These are phyloP conservation scores for Tetrapisispora arboricola DNA, from an alignment of 805 yeast genomes.

Conservation along the genomic window DNA sequence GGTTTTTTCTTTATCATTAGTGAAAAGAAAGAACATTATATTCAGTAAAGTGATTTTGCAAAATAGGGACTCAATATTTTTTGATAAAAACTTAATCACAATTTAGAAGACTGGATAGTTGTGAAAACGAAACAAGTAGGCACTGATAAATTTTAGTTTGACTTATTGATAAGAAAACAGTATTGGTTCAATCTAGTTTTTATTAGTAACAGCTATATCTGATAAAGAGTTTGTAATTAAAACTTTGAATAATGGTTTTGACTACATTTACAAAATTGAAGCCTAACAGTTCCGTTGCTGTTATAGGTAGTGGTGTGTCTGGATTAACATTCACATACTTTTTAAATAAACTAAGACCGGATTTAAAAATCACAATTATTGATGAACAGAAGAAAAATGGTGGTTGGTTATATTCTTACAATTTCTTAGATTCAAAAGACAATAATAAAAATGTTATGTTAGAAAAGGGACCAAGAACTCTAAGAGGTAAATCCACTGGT, in stretches of 20 bases:
- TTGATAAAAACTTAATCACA: no score
- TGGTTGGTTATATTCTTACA: conserved; percentile 65
- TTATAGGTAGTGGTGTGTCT: conserved; percentile 82
- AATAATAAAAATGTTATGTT: conserved; percentile 24
- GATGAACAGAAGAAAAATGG: conserved; percentile 53
- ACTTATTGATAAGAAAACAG: no score
- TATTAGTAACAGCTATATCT: no score
- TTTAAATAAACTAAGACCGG: conserved; percentile 65
- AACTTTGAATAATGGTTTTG: neutral
- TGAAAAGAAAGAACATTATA: no score
- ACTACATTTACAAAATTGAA: neutral
- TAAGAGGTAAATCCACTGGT: conserved; percentile 77
- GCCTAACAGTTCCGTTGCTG: conserved; percentile 36
- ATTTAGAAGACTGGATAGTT: no score
- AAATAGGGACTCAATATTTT: no score
- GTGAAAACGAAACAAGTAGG: no score
- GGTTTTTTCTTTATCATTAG: no score
- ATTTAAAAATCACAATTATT: conserved; percentile 49
- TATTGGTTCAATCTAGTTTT: no score
- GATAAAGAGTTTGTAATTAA: no score
- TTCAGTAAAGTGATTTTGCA: no score
- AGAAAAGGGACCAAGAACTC: conserved; percentile 88
- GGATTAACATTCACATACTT: conserved; percentile 71
- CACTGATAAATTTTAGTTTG: no score
- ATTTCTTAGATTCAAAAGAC: conserved; percentile 21